A percentile compares a stretch with the other conserved stretches of the same genome.
Conservation (phyloP, 1,139 yeast species). For the Candida sanyaensis region DNA sequence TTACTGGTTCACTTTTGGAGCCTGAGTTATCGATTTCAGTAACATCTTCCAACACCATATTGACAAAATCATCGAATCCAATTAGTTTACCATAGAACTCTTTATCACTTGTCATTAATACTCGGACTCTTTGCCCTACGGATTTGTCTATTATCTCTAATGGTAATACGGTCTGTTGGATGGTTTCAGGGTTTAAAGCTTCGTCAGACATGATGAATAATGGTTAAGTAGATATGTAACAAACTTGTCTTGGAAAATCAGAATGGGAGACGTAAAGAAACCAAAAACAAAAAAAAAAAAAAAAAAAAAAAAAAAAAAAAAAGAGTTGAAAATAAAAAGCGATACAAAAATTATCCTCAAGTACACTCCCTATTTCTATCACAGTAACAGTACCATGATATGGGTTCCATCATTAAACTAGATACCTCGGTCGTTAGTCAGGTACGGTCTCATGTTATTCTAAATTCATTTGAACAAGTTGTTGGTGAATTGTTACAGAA, state of each 20-base stretch:
- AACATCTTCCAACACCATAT: conserved; percentile 85
- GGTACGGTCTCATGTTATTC: conserved; percentile 15
- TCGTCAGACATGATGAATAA: conserved; percentile 5
- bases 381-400: background rate
- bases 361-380: background rate
- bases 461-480: conserved; percentile 36
- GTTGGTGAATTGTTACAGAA: conserved; percentile 78
- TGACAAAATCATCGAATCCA: conserved; percentile 95
- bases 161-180: conserved; percentile 53
- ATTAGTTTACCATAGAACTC: conserved; percentile 86
- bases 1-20: conserved; percentile 39
- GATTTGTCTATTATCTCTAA: conserved; percentile 87
- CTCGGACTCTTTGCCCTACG: conserved; percentile 78
- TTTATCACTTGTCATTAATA: conserved; percentile 68
- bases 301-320: background rate
- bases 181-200: conserved; percentile 8
- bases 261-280: no score
- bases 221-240: background rate
- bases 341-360: background rate
- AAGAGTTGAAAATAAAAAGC: background rate
- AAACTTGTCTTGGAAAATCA: background rate
- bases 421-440: conserved; percentile 12
- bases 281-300: background rate
- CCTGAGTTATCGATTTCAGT: conserved; percentile 52
- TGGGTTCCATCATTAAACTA: conserved; percentile 13